These are phyloP conservation scores for Daldinia concentrica DNA, from an alignment of 495 filamentous ascomycete genomes.

Conservation along the genomic window DNA sequence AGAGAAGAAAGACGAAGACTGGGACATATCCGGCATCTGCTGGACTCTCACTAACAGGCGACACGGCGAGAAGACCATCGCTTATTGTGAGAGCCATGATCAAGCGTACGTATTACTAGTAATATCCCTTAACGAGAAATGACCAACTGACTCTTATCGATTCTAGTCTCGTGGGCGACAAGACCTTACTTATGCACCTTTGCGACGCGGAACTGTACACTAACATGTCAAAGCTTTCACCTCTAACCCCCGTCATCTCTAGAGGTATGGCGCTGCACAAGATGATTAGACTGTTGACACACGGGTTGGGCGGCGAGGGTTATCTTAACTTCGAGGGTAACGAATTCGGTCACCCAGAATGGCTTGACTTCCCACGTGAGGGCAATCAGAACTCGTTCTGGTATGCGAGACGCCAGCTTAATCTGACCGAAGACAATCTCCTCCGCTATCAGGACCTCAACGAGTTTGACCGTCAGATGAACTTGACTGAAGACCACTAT, in stretches of 20 bases:
- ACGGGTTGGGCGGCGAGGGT: conserved; percentile 93
- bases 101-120: conserved; percentile 79
- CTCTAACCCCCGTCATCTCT: conserved; percentile 88
- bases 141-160: conserved; percentile 45
- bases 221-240: conserved; percentile 88
- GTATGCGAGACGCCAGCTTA: conserved; percentile 95
- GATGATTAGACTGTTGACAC: conserved; percentile 94
- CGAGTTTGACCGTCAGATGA: conserved; percentile 94
- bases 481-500: conserved; percentile 83
- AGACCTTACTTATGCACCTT: conserved; percentile 95
- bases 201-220: conserved; percentile 98
- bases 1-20: conserved; percentile 89
- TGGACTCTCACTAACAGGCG: conserved; percentile 91
- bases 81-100: conserved; percentile 96
- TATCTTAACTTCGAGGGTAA: conserved; percentile 99
- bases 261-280: conserved; percentile 94
- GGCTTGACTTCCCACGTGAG: conserved; percentile 96
- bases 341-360: conserved; percentile 98
- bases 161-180: conserved; percentile 90
- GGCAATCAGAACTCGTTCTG: conserved; percentile 97
- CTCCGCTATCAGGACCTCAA: conserved; percentile 93
- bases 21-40: conserved; percentile 87
- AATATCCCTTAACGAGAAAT: neutral
- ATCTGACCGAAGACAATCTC: conserved; percentile 85
- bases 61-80: conserved; percentile 98